Conservation (phyloP, 345 rosid species). For the Syzygium aromaticum region DNA sequence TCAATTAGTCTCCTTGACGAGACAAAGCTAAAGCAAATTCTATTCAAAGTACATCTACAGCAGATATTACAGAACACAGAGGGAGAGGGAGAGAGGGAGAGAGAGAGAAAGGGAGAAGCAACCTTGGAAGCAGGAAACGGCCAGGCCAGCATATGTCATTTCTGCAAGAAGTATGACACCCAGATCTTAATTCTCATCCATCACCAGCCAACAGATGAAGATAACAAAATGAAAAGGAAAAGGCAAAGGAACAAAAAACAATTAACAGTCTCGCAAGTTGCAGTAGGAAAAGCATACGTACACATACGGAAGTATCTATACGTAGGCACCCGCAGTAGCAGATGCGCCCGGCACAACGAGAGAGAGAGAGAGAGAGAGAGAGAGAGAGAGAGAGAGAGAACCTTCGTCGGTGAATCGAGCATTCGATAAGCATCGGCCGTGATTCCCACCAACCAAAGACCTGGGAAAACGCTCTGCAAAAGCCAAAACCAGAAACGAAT, state of each 20-base stretch:
- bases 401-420: constrained; percentile 58
- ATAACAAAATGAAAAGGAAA: background rate
- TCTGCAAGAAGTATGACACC: background rate
- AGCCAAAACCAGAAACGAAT: background rate
- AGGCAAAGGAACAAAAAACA: background rate
- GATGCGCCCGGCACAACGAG: background rate
- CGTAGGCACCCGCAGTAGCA: background rate
- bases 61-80: background rate
- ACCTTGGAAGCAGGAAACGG: background rate
- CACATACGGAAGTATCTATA: background rate
- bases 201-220: background rate
- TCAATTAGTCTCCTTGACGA: background rate
- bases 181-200: background rate
- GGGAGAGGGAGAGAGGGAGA: too few relatives aligned
- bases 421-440: constrained; percentile 65
- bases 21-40: background rate
- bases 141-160: background rate
- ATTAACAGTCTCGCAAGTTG: background rate
- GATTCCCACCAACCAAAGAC: constrained; percentile 72
- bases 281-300: background rate
- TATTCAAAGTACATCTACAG: background rate
- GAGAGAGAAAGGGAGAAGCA: background rate
- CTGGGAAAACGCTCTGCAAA: constrained; percentile 61
- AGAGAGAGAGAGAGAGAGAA: background rate
- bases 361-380: background rate